phyloP scores from a whole-genome alignment of 108 stramenopile genomes.

The Epithemia pelagica region DNA sequence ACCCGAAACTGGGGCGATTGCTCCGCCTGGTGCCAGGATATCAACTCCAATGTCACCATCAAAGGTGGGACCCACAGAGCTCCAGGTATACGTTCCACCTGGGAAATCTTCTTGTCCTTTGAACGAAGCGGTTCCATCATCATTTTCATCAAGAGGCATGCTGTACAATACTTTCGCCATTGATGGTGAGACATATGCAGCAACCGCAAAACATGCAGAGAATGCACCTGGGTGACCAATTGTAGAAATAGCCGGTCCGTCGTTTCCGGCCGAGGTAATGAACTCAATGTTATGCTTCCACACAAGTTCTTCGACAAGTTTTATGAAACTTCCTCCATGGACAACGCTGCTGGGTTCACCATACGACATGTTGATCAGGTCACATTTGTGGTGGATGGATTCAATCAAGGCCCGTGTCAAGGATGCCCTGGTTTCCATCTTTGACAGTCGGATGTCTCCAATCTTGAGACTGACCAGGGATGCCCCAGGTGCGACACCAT shows the following conservation, averaged over 20 bases:
- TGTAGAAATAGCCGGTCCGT: constrained; percentile 85
- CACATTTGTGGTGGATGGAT: constrained; percentile 57
- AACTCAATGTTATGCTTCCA: constrained; percentile 67
- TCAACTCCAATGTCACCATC: constrained; percentile 77
- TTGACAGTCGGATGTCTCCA: constrained; percentile 79
- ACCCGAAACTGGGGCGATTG: constrained; percentile 79
- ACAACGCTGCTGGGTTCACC: constrained; percentile 70
- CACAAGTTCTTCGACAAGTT: constrained; percentile 61
- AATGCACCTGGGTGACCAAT: constrained; percentile 79
- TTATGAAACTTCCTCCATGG: constrained; percentile 57
- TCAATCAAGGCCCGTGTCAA: constrained; percentile 76
- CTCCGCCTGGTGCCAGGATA: constrained; percentile 87
- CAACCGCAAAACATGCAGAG: constrained; percentile 57
- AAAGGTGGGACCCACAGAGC: constrained; percentile 71
- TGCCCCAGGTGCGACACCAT: constrained; percentile 91
- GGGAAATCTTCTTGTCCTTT: constrained; percentile 17
- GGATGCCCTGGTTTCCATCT: constrained; percentile 85
- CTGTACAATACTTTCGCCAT: constrained; percentile 68
- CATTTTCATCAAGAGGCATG: constrained; percentile 19
- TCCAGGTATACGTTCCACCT: constrained; percentile 76
- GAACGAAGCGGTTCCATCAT: not conserved
- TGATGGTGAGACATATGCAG: constrained; percentile 70
- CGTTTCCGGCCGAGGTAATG: constrained; percentile 81
- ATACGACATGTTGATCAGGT: constrained; percentile 85
- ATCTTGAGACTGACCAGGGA: constrained; percentile 83